These are phyloP conservation scores for Neurospora sp. DNA, from an alignment of 2,329 filamentous ascomycete genomes.

Conservation along the genomic window DNA sequence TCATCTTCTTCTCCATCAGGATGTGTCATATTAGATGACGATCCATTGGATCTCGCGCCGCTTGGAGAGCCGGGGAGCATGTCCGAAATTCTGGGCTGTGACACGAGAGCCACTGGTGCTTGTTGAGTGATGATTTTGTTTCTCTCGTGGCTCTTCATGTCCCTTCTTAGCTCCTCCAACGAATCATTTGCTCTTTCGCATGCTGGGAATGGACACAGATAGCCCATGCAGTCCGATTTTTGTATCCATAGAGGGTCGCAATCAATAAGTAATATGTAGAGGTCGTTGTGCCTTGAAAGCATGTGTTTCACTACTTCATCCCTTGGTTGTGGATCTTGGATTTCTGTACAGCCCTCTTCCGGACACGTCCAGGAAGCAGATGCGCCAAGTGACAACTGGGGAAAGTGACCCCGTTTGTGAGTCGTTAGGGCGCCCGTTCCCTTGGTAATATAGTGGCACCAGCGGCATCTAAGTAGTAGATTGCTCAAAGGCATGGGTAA, in stretches of 20 bases:
- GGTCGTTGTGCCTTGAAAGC: background rate
- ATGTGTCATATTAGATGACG: too few species aligned
- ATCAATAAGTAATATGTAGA: background rate
- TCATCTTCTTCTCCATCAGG: too few species aligned
- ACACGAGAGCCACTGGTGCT: background rate
- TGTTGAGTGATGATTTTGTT: background rate
- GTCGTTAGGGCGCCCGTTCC: too few species aligned
- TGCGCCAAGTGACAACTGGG: too few species aligned
- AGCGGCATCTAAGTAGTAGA: background rate
- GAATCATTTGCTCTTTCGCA: background rate
- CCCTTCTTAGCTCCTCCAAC: background rate
- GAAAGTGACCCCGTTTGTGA: too few species aligned
- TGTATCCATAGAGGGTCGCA: background rate
- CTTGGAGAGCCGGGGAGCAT: background rate
- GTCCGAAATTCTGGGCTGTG: background rate
- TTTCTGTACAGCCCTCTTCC: background rate
- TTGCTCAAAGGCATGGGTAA: too few species aligned
- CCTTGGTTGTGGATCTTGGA: background rate
- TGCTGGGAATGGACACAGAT: accelerated
- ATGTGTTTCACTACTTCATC: background rate
- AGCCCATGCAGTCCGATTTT: background rate
- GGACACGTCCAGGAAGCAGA: background rate
- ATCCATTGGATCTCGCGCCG: too few species aligned
- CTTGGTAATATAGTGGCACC: background rate
- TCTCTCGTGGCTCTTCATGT: background rate